Evolutionary conservation across 495 filamentous ascomycete genomes (phyloP).

Genomic region (Rusavskia elegans): DNA sequence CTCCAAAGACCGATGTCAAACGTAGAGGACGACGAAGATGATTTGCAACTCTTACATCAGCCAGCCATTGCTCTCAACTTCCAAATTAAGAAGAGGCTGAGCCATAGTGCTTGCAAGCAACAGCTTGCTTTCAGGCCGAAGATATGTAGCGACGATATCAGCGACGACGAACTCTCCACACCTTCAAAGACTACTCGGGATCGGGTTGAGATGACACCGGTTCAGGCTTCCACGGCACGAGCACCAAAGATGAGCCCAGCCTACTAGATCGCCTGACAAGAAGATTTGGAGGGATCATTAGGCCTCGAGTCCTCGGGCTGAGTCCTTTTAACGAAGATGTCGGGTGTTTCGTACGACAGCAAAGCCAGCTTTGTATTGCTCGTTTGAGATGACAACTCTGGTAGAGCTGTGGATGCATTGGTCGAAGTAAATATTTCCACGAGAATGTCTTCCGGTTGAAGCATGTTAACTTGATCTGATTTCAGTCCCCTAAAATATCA

Average conservation of each 20-base stretch:
- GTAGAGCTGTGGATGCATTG: too few relatives aligned
- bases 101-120: neutral
- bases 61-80: neutral
- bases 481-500: slow-evolving; percentile 24
- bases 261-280: too few relatives aligned
- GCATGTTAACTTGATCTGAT: neutral
- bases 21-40: neutral
- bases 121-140: neutral
- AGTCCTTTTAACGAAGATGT: too few relatives aligned
- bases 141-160: neutral
- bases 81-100: neutral
- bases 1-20: neutral
- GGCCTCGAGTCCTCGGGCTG: too few relatives aligned
- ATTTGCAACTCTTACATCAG: neutral
- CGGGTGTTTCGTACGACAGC: too few relatives aligned
- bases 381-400: too few relatives aligned
- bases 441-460: too few relatives aligned
- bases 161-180: slow-evolving; percentile 1
- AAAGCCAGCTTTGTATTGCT: too few relatives aligned
- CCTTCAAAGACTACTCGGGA: neutral
- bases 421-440: too few relatives aligned
- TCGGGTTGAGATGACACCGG: neutral
- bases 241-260: too few relatives aligned
- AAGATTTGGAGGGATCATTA: too few relatives aligned
- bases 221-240: neutral